These are phyloP conservation scores for Colletotrichum filicis DNA, from an alignment of 2,329 filamentous ascomycete genomes.

Conservation along the genomic window DNA sequence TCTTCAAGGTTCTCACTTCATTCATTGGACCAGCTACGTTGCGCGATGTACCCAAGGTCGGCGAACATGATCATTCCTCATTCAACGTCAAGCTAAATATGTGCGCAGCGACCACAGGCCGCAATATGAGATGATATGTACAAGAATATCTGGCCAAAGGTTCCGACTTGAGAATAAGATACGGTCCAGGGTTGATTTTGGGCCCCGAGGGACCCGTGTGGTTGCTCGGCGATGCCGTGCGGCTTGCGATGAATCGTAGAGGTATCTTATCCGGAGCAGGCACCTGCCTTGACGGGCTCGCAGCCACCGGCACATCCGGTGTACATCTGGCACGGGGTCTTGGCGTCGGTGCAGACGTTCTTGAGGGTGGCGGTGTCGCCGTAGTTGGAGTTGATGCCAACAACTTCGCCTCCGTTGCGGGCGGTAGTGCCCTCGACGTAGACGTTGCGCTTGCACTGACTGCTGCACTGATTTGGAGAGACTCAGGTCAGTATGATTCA, in stretches of 20 bases:
- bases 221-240: not conserved
- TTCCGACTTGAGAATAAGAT: not conserved
- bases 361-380: constrained; percentile 45
- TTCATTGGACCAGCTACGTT: not conserved
- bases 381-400: constrained; percentile 55
- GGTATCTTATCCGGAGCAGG: constrained; percentile 39
- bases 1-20: not conserved
- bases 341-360: constrained; percentile 41
- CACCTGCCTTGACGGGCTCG: constrained; percentile 41
- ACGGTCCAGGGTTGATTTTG: not conserved
- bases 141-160: not conserved
- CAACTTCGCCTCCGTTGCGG: constrained; percentile 50
- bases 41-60: no score
- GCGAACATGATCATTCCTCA: not conserved
- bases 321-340: constrained; percentile 39
- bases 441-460: constrained; percentile 53
- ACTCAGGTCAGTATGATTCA: not conserved
- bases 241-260: not conserved
- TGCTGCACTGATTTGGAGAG: constrained; percentile 22
- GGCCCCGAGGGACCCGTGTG: not conserved
- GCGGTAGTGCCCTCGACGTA: constrained; percentile 53
- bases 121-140: not conserved
- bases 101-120: not conserved
- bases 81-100: not conserved
- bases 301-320: constrained; percentile 41